These are phyloP conservation scores for Jimgerdemannia flammicorona DNA, from an alignment of 192 early-diverging fungal genomes.

Conservation along the genomic window DNA sequence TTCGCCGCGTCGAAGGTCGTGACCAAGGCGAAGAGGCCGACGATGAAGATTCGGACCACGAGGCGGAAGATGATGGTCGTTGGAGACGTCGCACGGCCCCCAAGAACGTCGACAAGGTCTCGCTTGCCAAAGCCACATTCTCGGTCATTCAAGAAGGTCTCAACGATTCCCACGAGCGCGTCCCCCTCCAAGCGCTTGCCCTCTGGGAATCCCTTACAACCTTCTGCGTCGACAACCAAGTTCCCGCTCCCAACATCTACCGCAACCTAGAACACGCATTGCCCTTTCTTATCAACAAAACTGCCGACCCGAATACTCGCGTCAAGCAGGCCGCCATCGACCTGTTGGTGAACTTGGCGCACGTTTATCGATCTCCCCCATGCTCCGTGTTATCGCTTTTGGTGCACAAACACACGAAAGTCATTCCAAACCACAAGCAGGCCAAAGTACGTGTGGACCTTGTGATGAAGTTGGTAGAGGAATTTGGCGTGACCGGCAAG, in stretches of 20 bases:
- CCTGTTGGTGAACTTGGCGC: no score
- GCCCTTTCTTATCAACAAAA: no score
- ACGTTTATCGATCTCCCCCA: conserved; percentile 20
- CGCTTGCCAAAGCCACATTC: conserved; percentile 45
- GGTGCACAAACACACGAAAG: conserved; percentile 42
- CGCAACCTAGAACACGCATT: no score
- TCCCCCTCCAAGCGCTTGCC: conserved; percentile 32
- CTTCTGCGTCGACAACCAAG: conserved; percentile 45
- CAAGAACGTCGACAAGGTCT: conserved; percentile 10
- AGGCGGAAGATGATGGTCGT: no score
- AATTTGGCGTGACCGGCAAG: conserved; percentile 39
- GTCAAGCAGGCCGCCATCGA: no score
- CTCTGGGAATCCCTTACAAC: conserved; percentile 49
- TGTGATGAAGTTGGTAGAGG: conserved; percentile 37
- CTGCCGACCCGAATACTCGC: no score
- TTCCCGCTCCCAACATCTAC: no score
- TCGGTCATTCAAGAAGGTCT: conserved; percentile 42
- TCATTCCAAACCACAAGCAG: conserved; percentile 40
- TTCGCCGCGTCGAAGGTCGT: conserved; percentile 33
- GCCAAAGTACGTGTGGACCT: conserved; percentile 54
- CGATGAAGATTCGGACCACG: no score
- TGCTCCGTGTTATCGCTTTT: conserved; percentile 46
- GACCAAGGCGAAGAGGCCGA: conserved; percentile 23
- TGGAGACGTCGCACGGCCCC: not conserved
- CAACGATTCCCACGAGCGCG: conserved; percentile 54